Percentiles rank a stretch among this genome's conserved stretches.
phyloP scores from a whole-genome alignment of 2,329 filamentous ascomycete genomes.

The Dendrostoma leiphaemia region DNA sequence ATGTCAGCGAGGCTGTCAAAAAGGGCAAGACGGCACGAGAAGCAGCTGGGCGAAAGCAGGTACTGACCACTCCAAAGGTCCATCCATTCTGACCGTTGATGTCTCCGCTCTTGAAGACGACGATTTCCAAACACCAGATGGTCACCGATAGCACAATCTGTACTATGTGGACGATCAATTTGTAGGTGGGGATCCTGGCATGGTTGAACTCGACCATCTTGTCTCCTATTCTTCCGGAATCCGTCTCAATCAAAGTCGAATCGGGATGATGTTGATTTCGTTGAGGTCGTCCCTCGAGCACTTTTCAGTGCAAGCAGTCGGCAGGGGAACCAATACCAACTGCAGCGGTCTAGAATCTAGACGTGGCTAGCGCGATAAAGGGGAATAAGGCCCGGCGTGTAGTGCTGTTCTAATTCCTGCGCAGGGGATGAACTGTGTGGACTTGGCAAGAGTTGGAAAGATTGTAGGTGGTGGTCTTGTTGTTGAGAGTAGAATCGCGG shows the following conservation, averaged over 20 bases:
- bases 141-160: slow-evolving; percentile 56
- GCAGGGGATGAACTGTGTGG: background rate
- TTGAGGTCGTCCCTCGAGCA: background rate
- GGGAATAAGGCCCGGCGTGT: background rate
- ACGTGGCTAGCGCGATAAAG: background rate
- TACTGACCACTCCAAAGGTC: slow-evolving; percentile 61
- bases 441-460: background rate
- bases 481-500: background rate
- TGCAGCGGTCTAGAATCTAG: background rate
- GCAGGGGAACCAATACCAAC: background rate
- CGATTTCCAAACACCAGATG: slow-evolving; percentile 58
- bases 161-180: slow-evolving; percentile 54
- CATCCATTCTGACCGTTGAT: slow-evolving; percentile 60
- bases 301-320: background rate
- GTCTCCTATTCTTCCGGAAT: background rate
- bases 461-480: background rate
- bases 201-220: slow-evolving; percentile 52
- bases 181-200: slow-evolving; percentile 52
- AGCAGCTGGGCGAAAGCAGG: background rate
- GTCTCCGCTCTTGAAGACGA: slow-evolving; percentile 50
- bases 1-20: background rate
- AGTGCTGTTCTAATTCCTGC: background rate
- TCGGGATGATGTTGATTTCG: background rate
- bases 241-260: background rate
- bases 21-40: too few species aligned